phyloP scores from a whole-genome alignment of 805 yeast genomes.

The Metschnikowia rubicola region DNA sequence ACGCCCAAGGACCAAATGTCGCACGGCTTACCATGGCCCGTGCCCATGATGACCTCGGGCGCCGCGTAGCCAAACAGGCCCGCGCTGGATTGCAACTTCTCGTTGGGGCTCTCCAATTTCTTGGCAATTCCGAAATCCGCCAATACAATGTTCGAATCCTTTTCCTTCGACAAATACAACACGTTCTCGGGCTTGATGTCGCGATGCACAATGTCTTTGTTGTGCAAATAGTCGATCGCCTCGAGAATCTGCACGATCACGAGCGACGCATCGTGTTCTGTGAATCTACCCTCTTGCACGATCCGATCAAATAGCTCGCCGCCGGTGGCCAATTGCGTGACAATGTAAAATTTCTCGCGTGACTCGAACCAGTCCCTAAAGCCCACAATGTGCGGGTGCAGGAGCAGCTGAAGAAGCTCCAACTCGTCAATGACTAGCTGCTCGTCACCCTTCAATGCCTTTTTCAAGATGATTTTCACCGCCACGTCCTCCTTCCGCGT shows the following conservation, averaged over 20 bases:
- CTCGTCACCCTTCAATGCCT: constrained; percentile 77
- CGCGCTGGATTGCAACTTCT: constrained; percentile 66
- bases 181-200: constrained; percentile 95
- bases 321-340: constrained; percentile 92
- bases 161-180: constrained; percentile 55
- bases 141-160: constrained; percentile 69
- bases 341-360: constrained; percentile 87
- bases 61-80: constrained; percentile 98
- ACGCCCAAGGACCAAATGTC: constrained; percentile 97
- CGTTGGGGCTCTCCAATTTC: constrained; percentile 55
- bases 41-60: constrained; percentile 80
- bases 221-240: constrained; percentile 79
- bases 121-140: constrained; percentile 98
- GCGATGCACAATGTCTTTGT: constrained; percentile 78
- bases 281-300: constrained; percentile 73
- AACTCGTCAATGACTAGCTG: constrained; percentile 78
- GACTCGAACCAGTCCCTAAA: constrained; percentile 93
- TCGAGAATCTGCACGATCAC: constrained; percentile 70
- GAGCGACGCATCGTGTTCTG: constrained; percentile 81
- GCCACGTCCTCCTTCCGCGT: constrained; percentile 70
- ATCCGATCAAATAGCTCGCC: constrained; percentile 93
- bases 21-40: constrained; percentile 93
- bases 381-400: constrained; percentile 85
- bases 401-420: constrained; percentile 57
- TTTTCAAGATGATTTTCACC: constrained; percentile 81